Conservation (phyloP, 2,329 filamentous ascomycete genomes). For the Tolypocladium inflatum region DNA sequence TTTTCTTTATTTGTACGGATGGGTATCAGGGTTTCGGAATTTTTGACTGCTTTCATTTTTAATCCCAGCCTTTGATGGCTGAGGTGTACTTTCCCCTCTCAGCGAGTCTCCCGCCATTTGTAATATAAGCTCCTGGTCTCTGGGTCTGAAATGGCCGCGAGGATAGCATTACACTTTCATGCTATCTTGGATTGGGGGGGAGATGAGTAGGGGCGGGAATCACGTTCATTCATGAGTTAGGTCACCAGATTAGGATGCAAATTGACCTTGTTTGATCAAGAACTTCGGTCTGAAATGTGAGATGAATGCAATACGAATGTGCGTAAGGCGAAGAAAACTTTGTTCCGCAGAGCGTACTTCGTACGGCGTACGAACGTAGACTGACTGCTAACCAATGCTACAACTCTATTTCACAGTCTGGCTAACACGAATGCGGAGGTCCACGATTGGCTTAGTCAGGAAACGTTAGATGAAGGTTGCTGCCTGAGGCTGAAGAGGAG, state of each 20-base stretch:
- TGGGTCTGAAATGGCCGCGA: neutral
- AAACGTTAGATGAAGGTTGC: neutral
- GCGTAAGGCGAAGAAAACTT: too few species aligned
- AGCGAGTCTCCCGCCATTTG: neutral
- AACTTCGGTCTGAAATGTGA: neutral
- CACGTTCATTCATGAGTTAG: slow-evolving; percentile 1
- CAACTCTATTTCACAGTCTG: too few species aligned
- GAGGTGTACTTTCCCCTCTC: neutral
- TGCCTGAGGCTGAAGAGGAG: neutral
- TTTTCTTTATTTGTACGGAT: neutral
- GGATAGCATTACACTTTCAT: neutral
- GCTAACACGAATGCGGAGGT: neutral
- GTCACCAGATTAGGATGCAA: slow-evolving; percentile 5
- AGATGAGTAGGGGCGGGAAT: neutral
- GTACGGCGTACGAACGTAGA: too few species aligned
- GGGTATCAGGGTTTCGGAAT: neutral
- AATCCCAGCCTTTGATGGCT: slow-evolving; percentile 1
- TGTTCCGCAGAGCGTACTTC: too few species aligned
- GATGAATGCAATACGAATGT: too few species aligned
- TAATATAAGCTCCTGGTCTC: slow-evolving; percentile 1
- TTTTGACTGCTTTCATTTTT: slow-evolving; percentile 3
- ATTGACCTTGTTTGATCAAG: slow-evolving; percentile 1
- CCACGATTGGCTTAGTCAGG: neutral
- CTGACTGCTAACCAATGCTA: too few species aligned
- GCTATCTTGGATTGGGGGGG: neutral